Base-by-base conservation (phyloP, 2,329 filamentous ascomycete genomes). In the Triangularia setosa region DNA sequence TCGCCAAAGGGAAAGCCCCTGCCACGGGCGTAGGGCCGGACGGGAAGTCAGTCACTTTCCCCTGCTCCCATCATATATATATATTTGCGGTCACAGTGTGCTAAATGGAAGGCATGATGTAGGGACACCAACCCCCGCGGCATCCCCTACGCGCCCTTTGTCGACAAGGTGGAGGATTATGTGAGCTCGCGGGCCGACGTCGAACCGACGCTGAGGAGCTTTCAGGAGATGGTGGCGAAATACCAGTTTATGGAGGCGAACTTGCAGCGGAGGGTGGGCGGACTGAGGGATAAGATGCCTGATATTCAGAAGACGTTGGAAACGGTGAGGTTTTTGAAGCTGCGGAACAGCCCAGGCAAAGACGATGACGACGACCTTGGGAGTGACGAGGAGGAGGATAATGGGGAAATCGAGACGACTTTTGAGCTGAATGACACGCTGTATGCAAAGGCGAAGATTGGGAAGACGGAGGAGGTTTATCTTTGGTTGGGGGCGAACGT, bases 241-340 rank as follows among this genome's bases (percentile, higher is more conserved):
- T 99, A 99, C 81, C 95, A 98, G 78, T 99, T 98, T 80, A 99
- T 99, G 95, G 93, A 98, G 80, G 83, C 90, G 75, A 98, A 97
- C 78, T 91, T 95, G 65, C 90, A 96, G 77, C 86, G 92, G 68
- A 87, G 95, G 57, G 89, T 91, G 61, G 83, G 84, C 3, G 93
- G 93, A 1, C 81, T 99, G 63, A 91, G 89, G 73, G 93, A 97
- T 74, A 99, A 98, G 81, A 93, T 99, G 70, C 95, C 95, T 0
- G 95, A 99, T 76, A 98, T 99, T 69, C 89, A 92, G 73, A 97
- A 97, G 83, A 98, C 95, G 0, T 79, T 98, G 65, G 94, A 98
- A 65, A 95, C 92, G 18, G 94, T 98, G 59, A 84, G 83, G 64
- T 98, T 98, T 73, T 76, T 99, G 67, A 90, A 91, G 79, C 83